A percentile compares a stretch with the other conserved stretches of the same genome.
Evolutionary conservation across 176 grass and related monocot genomes (phyloP).

Genomic region (Elaeis guineensis): DNA sequence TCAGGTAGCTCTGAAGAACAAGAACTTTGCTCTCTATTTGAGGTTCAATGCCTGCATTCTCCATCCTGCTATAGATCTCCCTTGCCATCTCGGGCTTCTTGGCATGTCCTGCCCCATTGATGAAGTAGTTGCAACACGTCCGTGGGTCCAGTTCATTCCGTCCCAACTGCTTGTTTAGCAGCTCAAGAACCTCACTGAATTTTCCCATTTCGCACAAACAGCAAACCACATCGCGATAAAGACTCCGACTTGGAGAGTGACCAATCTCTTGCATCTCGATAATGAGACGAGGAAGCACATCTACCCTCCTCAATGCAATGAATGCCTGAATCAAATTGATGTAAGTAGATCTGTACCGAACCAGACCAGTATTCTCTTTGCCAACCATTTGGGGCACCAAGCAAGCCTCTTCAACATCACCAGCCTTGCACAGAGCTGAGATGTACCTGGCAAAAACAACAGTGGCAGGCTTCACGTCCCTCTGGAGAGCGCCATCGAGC

Average conservation of each 20-base stretch:
- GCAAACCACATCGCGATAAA: conserved; percentile 60
- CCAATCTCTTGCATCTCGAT: conserved; percentile 94
- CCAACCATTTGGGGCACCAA: conserved; percentile 40
- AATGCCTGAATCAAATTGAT: conserved; percentile 72
- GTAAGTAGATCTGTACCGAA: conserved; percentile 64
- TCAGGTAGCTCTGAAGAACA: conserved; percentile 76
- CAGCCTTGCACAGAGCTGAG: conserved; percentile 64
- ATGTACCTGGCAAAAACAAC: conserved; percentile 60
- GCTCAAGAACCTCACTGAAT: conserved; percentile 47
- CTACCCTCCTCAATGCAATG: conserved; percentile 46
- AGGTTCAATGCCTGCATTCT: conserved; percentile 51
- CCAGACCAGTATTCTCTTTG: conserved; percentile 30
- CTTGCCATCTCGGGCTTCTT: conserved; percentile 66
- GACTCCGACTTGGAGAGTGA: conserved; percentile 48
- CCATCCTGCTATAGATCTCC: conserved; percentile 66
- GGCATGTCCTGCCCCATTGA: conserved; percentile 60
- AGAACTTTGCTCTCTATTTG: conserved; percentile 44
- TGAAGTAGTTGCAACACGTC: conserved; percentile 80
- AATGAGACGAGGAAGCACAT: conserved; percentile 60
- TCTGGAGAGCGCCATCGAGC: conserved; percentile 59
- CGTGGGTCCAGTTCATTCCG: conserved; percentile 36
- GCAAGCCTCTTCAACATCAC: conserved; percentile 53
- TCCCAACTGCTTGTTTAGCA: conserved; percentile 63
- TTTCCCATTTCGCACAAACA: conserved; percentile 60
- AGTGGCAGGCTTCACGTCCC: conserved; percentile 40